Conservation (phyloP, 2,329 filamentous ascomycete genomes). For the Aspergillus sp. region DNA sequence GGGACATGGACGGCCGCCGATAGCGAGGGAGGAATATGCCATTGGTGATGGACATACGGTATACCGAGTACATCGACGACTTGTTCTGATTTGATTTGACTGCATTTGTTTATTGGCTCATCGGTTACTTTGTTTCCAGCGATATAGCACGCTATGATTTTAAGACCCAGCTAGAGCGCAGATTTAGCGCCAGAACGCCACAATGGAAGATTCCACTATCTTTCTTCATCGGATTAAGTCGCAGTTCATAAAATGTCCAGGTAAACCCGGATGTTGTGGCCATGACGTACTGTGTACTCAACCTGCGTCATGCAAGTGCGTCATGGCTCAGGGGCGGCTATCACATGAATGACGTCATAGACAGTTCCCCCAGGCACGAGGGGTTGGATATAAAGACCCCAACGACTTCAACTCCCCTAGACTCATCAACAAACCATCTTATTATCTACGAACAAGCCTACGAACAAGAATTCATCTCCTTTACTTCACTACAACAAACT, state of each 20-base stretch:
- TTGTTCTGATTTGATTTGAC: background rate
- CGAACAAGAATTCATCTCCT: background rate
- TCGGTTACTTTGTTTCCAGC: background rate
- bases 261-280: background rate
- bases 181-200: background rate
- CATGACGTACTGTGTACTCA: background rate
- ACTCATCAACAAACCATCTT: background rate
- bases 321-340: background rate
- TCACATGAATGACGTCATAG: background rate
- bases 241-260: background rate
- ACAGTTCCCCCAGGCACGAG: background rate
- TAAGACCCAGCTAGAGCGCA: background rate
- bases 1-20: constrained; percentile 90
- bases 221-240: background rate
- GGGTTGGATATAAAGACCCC: background rate
- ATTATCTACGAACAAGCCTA: background rate
- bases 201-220: background rate
- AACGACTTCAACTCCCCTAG: background rate
- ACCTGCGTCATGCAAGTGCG: background rate
- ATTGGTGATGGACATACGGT: constrained; percentile 43
- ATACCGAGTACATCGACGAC: background rate
- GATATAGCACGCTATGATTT: background rate
- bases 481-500: background rate
- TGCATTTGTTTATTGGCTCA: background rate
- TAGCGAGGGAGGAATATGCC: constrained; percentile 63